phyloP scores from a whole-genome alignment of 2,329 filamentous ascomycete genomes.

The Knoxdaviesia proteae region DNA sequence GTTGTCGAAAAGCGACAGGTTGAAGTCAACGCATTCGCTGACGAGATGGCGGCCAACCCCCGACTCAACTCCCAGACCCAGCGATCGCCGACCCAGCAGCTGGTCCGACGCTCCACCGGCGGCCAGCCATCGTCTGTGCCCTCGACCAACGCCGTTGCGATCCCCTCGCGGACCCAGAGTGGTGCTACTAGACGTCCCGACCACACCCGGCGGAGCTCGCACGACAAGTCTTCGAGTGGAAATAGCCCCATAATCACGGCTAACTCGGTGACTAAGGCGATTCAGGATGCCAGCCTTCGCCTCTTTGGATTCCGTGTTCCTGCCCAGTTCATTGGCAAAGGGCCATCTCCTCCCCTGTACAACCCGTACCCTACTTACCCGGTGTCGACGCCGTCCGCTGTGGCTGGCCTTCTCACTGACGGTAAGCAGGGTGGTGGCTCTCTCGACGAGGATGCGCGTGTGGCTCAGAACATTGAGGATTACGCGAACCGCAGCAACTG shows the following conservation, averaged over 20 bases:
- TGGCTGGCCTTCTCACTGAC: conserved; percentile 44
- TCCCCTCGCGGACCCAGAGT: conserved; percentile 44
- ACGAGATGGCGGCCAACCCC: conserved; percentile 76
- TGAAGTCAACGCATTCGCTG: conserved; percentile 90
- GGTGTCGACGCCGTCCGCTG: conserved; percentile 28
- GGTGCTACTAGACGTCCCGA: conserved; percentile 34
- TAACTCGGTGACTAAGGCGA: conserved; percentile 82
- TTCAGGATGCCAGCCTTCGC: conserved; percentile 73
- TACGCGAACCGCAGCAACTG: conserved; percentile 85
- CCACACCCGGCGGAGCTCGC: conserved; percentile 59
- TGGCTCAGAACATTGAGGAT: conserved; percentile 72
- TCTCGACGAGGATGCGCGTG: conserved; percentile 56
- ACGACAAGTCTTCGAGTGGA: conserved; percentile 48
- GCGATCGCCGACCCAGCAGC: conserved; percentile 7
- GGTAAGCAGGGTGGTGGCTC: conserved; percentile 36
- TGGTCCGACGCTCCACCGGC: conserved; percentile 4
- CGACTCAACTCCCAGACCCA: conserved; percentile 29
- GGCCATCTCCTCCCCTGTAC: conserved; percentile 56
- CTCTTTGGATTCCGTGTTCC: conserved; percentile 53
- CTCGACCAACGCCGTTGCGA: conserved; percentile 38
- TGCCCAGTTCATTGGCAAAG: conserved; percentile 36
- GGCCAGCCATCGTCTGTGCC: background rate
- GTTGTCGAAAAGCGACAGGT: conserved; percentile 88
- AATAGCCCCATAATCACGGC: conserved; percentile 47
- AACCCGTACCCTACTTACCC: conserved; percentile 74